A percentile compares a stretch with the other conserved stretches of the same genome.
These are phyloP conservation scores for Cynara cardunculus DNA, from an alignment of 129 eudicot species.

Conservation along the genomic window DNA sequence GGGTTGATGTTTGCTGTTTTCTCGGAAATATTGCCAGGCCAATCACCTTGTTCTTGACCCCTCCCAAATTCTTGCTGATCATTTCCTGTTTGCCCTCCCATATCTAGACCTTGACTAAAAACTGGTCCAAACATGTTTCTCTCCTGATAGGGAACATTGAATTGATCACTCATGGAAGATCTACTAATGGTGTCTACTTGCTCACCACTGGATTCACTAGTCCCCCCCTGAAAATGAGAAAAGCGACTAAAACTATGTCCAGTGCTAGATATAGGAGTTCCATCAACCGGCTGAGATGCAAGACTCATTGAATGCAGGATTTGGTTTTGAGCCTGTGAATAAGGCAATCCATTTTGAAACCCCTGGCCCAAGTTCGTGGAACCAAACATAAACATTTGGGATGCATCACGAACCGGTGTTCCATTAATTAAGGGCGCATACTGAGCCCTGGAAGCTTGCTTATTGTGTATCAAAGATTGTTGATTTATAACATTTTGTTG, in stretches of 20 bases:
- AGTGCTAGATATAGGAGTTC: slow-evolving; percentile 25
- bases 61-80: slow-evolving; percentile 33
- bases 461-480: slow-evolving; percentile 39
- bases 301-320: slow-evolving; percentile 26
- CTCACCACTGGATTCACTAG: slow-evolving; percentile 39
- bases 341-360: slow-evolving; percentile 40
- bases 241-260: slow-evolving; percentile 37
- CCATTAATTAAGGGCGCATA: slow-evolving; percentile 47
- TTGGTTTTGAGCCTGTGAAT: slow-evolving; percentile 51
- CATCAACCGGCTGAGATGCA: slow-evolving; percentile 46
- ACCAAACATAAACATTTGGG: slow-evolving; percentile 53
- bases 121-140: slow-evolving; percentile 48
- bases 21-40: slow-evolving; percentile 23
- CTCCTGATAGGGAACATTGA: slow-evolving; percentile 34
- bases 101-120: slow-evolving; percentile 30
- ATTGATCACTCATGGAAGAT: slow-evolving; percentile 31
- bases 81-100: slow-evolving; percentile 18
- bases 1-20: slow-evolving; percentile 16
- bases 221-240: slow-evolving; percentile 45
- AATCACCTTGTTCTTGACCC: slow-evolving; percentile 45
- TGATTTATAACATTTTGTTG: slow-evolving; percentile 58
- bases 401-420: slow-evolving; percentile 47
- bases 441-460: slow-evolving; percentile 42
- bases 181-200: slow-evolving; percentile 24
- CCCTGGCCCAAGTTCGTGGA: slow-evolving; percentile 48